These are phyloP conservation scores for Aspergillus calidoustus DNA, from an alignment of 2,329 filamentous ascomycete species.

Conservation along the genomic window DNA sequence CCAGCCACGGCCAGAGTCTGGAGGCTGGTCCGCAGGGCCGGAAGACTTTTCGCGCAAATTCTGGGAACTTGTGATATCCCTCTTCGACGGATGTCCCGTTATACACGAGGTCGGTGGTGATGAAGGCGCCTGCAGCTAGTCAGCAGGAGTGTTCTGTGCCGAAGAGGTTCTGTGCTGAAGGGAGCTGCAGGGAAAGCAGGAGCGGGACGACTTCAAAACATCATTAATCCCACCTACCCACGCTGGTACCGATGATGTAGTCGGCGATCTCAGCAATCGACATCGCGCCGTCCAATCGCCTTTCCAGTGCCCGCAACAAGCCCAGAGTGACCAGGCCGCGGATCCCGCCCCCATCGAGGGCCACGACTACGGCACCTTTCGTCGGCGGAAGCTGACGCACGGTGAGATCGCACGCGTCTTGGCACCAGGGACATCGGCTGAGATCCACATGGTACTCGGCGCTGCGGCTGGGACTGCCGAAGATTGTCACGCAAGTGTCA, in stretches of 20 bases:
- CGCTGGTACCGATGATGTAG: too few species aligned
- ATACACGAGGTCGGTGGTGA: constrained; percentile 15
- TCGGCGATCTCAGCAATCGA: too few species aligned
- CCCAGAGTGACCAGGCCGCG: constrained; percentile 25
- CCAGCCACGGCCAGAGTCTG: constrained; percentile 12
- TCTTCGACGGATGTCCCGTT: constrained; percentile 18
- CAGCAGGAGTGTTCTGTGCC: not conserved
- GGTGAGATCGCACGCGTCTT: not conserved
- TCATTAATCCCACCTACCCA: not conserved
- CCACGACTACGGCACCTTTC: constrained; percentile 23
- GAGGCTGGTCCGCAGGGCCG: not conserved
- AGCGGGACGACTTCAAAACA: not conserved
- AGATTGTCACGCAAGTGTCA: too few species aligned
- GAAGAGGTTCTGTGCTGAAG: too few species aligned
- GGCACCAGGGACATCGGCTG: not conserved
- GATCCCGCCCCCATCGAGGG: constrained; percentile 26
- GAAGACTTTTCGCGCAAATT: constrained; percentile 23
- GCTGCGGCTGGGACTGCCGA: too few species aligned
- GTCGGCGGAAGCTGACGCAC: constrained; percentile 24
- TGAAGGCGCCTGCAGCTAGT: constrained; percentile 20
- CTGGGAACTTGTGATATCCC: constrained; percentile 22
- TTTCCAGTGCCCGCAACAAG: constrained; percentile 23
- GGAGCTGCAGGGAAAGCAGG: not conserved
- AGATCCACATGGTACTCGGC: not conserved
- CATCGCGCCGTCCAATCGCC: not conserved